Evolutionary conservation across 1,284 basidiomycete species (phyloP).

Genomic region (Malassezia caprae): DNA sequence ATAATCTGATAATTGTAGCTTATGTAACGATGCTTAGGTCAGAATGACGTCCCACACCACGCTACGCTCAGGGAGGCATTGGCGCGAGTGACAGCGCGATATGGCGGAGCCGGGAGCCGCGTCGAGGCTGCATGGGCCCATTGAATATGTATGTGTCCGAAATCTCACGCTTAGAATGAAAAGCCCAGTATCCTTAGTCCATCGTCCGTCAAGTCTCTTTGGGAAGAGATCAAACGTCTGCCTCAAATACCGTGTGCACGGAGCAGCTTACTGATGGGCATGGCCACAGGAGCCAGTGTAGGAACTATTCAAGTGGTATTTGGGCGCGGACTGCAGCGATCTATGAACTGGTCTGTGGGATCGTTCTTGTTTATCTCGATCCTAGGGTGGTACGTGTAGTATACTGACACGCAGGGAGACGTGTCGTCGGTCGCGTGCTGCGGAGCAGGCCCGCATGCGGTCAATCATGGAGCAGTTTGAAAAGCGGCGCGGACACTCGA

Average conservation of each 20-base stretch:
- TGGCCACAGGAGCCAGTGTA: constrained; percentile 10
- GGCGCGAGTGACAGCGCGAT: neutral
- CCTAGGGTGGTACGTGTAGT: constrained; percentile 9
- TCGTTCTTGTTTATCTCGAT: constrained; percentile 13
- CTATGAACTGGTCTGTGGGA: constrained; percentile 13
- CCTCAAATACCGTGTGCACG: constrained; percentile 17
- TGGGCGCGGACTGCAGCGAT: neutral
- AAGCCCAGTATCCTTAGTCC: neutral
- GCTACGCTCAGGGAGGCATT: neutral
- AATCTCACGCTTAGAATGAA: neutral
- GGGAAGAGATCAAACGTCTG: constrained; percentile 3
- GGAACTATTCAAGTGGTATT: constrained; percentile 10
- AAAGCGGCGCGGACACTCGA: neutral
- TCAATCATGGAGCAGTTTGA: constrained; percentile 3
- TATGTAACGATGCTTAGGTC: neutral
- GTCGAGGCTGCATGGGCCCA: constrained; percentile 1
- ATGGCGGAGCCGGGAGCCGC: neutral
- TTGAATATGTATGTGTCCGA: neutral
- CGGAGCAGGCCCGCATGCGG: constrained; percentile 9
- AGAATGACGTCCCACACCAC: neutral
- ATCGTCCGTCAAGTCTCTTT: neutral
- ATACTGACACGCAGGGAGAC: constrained; percentile 12
- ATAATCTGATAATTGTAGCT: constrained; percentile 12
- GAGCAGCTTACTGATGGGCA: constrained; percentile 12
- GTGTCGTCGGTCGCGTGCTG: constrained; percentile 13